Conservation (phyloP, 2,329 filamentous ascomycete species). For the Penicillium frequentans region DNA sequence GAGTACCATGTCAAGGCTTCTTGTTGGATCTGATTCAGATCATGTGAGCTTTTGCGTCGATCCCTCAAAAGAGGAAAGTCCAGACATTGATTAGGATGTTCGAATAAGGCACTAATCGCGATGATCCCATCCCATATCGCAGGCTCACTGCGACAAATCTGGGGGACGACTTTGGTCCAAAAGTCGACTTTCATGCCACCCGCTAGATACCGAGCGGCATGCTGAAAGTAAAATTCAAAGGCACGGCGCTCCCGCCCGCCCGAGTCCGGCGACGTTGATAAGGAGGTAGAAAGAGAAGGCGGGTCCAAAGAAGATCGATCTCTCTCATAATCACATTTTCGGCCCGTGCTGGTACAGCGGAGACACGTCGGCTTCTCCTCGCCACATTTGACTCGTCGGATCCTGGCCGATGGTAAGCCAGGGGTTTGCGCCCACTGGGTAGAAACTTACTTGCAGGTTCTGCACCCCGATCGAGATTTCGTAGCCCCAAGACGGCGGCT, state of each 20-base stretch:
- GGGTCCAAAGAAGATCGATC: background rate
- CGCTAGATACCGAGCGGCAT: conserved; percentile 9
- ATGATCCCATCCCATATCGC: conserved; percentile 21
- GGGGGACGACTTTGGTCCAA: conserved; percentile 15
- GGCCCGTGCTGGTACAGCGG: conserved; percentile 12
- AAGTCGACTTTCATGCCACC: conserved; percentile 14
- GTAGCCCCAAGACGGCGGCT: conserved; percentile 7
- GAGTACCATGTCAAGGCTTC: conserved; percentile 32
- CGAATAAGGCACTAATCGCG: conserved; percentile 15
- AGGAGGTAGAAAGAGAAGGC: background rate
- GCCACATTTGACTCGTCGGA: conserved; percentile 22
- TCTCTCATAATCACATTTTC: conserved; percentile 13
- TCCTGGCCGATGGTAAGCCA: conserved; percentile 5
- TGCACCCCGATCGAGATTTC: conserved; percentile 17
- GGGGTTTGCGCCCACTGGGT: background rate
- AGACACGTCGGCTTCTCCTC: conserved; percentile 21
- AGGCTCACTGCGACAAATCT: conserved; percentile 18
- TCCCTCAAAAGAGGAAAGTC: background rate
- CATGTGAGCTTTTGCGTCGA: background rate
- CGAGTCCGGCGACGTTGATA: conserved; percentile 4
- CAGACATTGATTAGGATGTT: conserved; percentile 6
- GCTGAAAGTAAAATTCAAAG: conserved; percentile 22
- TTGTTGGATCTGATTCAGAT: conserved; percentile 1
- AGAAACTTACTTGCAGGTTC: conserved; percentile 18
- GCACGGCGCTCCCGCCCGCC: conserved; percentile 16